Evolutionary conservation across 179 eudicot genomes (phyloP), one percentile per base, ranked within the genome.

Genomic region (Spergularia azorica): DNA sequence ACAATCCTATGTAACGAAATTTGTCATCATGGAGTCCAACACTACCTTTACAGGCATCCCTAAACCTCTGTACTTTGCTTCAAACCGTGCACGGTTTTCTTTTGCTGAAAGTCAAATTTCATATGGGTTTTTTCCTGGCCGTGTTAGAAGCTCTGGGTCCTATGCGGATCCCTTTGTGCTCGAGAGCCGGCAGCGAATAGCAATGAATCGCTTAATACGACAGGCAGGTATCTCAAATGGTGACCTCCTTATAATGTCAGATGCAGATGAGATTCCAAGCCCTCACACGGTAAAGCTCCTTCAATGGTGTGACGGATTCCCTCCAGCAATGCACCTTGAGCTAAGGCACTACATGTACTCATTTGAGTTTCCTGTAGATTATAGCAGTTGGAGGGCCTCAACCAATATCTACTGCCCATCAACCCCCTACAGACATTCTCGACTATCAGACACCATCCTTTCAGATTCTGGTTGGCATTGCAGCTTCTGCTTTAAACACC

Each of bases 381-480:
- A 90, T 77, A 87, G 90, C 70, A 94, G 89, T 75, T 94, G 97
- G 98, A 85, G 92, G n/a, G 89, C 98, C 58, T 75, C 92, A 0
- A 82, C 77, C 72, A 93, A 92, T 9, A 73, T 90, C 20, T 94
- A 83, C 18, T 43, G 71, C 70, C 83, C 81, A 0, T 50, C 68
- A 70, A 92, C 95, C 14, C 74, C 48, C 63, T 94, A 94, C 55
- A 67, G 84, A 13, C 98, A 94, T 73, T 90, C 98, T 0, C 87
- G 97, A 3, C 88, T 82, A 21, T 78, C 93, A 0, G 78, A 92
- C 54, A 14, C 81, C 17, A 86, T 92, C 48, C 90, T 94, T 16
- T 90, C 98, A 0, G 92, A 93, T 71, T 87, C 98, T 0, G 98
- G 98, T 3, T 93, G 98, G 98, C 98, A 93, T 63, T 93, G 97